phyloP scores from a whole-genome alignment of 208 protist genomes.

The Leptomonas seymouri region DNA sequence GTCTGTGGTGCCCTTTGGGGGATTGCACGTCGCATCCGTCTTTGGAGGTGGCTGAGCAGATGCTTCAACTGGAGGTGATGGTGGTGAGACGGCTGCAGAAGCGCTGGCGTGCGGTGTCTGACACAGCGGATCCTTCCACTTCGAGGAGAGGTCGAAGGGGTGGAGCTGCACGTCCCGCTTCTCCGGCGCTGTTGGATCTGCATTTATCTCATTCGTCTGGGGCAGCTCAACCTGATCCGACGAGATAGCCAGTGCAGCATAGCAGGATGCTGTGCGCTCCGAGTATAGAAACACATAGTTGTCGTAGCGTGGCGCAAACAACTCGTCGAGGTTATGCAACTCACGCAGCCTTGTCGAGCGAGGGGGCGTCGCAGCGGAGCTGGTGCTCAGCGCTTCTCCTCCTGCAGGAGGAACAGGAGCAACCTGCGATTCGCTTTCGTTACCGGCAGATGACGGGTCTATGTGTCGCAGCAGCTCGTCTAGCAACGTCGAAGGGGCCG shows the following conservation, averaged over 20 bases:
- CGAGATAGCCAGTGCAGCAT: constrained; percentile 30
- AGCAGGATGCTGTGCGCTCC: constrained; percentile 32
- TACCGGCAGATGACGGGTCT: not conserved
- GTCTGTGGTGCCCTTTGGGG: not conserved
- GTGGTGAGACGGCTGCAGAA: not conserved
- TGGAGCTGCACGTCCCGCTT: constrained; percentile 2
- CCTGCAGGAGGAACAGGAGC: too few relatives aligned
- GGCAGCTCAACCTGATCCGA: constrained; percentile 16
- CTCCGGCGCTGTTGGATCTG: not conserved
- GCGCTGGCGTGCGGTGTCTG: not conserved
- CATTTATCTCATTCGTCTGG: not conserved
- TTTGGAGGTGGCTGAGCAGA: not conserved
- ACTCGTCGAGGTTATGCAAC: constrained; percentile 20
- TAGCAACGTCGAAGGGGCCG: too few relatives aligned
- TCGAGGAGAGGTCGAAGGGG: not conserved
- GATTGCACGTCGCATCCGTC: not conserved
- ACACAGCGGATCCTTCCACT: not conserved
- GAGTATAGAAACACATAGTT: constrained; percentile 34
- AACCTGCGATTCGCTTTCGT: not conserved
- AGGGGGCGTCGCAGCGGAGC: not conserved
- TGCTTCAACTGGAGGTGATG: not conserved
- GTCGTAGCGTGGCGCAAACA: constrained; percentile 19
- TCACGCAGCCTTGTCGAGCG: constrained; percentile 18
- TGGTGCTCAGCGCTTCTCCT: not conserved
- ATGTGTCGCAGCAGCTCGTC: constrained; percentile 1